Percentiles rank a stretch among this genome's conserved stretches.
phyloP scores from a whole-genome alignment of 2,329 filamentous ascomycete genomes.

The Verticillium nubilum region DNA sequence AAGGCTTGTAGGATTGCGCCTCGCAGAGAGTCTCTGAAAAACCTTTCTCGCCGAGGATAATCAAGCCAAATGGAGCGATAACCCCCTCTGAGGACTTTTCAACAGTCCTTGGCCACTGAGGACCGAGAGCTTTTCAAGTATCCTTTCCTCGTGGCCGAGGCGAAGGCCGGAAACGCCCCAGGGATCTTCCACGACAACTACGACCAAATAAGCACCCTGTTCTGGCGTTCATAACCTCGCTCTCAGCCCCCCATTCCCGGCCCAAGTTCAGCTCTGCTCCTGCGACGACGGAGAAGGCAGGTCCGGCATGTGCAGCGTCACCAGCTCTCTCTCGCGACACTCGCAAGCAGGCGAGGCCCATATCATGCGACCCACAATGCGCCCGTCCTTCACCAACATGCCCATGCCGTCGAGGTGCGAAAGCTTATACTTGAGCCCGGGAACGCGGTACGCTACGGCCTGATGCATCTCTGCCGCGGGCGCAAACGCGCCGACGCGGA shows the following conservation, averaged over 20 bases:
- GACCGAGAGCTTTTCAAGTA: no score
- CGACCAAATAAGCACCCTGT: no score
- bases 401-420: background rate
- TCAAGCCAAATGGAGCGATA: no score
- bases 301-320: conserved; percentile 19
- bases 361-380: conserved; percentile 1
- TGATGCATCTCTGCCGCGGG: background rate
- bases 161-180: no score
- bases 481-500: background rate
- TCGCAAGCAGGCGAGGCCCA: conserved; percentile 1
- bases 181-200: no score
- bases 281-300: background rate
- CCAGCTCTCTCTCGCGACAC: background rate
- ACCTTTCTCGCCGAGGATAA: no score
- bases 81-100: no score
- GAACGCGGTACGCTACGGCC: background rate
- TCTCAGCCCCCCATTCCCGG: background rate
- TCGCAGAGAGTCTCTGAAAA: no score
- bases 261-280: background rate
- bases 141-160: no score
- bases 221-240: no score
- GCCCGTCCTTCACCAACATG: background rate
- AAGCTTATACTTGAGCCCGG: background rate
- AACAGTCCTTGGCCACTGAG: no score
- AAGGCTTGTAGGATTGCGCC: no score